phyloP scores from a whole-genome alignment of 148 eudicot genomes.

The Rhododendron mucronatum region DNA sequence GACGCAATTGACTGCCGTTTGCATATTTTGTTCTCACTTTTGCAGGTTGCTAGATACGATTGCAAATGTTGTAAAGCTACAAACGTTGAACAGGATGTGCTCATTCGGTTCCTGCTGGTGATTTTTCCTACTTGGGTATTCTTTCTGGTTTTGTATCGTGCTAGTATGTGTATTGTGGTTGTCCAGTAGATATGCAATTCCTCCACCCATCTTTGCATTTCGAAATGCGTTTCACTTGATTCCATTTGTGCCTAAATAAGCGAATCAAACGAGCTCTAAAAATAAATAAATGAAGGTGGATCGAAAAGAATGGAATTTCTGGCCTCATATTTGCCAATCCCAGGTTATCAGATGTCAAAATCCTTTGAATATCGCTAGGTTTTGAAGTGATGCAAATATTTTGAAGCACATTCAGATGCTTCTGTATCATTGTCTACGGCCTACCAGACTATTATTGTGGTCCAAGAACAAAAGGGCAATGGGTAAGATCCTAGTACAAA shows the following conservation, averaged over 20 bases:
- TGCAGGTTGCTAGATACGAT: no score
- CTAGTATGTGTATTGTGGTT: background rate
- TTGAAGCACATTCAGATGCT: background rate
- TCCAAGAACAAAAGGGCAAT: background rate
- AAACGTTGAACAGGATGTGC: no score
- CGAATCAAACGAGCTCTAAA: background rate
- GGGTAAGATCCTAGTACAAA: background rate
- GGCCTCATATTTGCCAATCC: background rate
- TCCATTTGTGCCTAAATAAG: background rate
- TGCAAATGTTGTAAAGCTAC: no score
- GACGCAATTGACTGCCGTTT: no score
- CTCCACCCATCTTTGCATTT: background rate
- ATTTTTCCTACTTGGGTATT: no score
- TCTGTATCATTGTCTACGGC: no score
- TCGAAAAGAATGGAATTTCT: background rate
- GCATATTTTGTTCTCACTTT: no score
- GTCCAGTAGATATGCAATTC: background rate
- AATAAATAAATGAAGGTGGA: background rate
- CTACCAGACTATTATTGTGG: background rate
- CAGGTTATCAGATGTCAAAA: no score
- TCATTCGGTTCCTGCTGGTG: no score
- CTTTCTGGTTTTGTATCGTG: no score
- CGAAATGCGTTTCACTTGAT: background rate
- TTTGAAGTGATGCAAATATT: no score
- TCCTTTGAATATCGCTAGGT: no score